Percentiles rank a stretch among this genome's conserved stretches.
Conservation (phyloP, 495 filamentous ascomycete genomes). For the Emericellopsis terricola region DNA sequence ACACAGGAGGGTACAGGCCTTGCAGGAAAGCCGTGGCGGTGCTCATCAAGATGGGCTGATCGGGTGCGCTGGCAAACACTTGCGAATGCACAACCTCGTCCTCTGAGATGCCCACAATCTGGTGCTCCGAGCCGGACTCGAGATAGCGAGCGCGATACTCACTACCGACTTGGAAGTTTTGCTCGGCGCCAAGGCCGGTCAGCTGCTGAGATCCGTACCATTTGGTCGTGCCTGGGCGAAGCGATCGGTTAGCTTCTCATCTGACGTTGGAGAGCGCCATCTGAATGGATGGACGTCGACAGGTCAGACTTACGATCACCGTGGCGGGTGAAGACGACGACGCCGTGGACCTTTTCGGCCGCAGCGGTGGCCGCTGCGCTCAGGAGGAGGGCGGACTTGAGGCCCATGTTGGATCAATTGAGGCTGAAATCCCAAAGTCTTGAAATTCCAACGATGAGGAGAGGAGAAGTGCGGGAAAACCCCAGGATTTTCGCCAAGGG, state of each 20-base stretch:
- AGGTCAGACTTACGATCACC: slow-evolving; percentile 55
- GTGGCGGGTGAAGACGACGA: slow-evolving; percentile 53
- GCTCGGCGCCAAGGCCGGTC: slow-evolving; percentile 50
- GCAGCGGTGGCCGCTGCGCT: slow-evolving; percentile 18
- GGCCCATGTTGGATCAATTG: no score
- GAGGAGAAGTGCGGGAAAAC: no score
- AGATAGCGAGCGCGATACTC: slow-evolving; percentile 44
- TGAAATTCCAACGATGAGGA: no score
- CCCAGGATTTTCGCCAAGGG: no score
- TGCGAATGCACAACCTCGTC: slow-evolving; percentile 40
- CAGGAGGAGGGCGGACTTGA: no score
- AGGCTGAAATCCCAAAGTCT: no score
- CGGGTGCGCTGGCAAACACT: slow-evolving; percentile 38
- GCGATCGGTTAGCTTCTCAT: slow-evolving; percentile 1
- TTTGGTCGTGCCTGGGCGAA: slow-evolving; percentile 3
- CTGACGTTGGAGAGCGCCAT: neutral
- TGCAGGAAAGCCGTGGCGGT: slow-evolving; percentile 65
- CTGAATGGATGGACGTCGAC: slow-evolving; percentile 17
- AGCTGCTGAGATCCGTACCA: slow-evolving; percentile 16
- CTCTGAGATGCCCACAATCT: slow-evolving; percentile 28
- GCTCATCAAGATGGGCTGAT: slow-evolving; percentile 44
- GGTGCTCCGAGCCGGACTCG: slow-evolving; percentile 15
- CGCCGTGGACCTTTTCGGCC: slow-evolving; percentile 43
- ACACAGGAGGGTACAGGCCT: slow-evolving; percentile 60
- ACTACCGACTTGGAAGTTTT: slow-evolving; percentile 40